These are phyloP conservation scores for Fusarium subglutinans DNA, from an alignment of 2,329 filamentous ascomycete species.

Conservation along the genomic window DNA sequence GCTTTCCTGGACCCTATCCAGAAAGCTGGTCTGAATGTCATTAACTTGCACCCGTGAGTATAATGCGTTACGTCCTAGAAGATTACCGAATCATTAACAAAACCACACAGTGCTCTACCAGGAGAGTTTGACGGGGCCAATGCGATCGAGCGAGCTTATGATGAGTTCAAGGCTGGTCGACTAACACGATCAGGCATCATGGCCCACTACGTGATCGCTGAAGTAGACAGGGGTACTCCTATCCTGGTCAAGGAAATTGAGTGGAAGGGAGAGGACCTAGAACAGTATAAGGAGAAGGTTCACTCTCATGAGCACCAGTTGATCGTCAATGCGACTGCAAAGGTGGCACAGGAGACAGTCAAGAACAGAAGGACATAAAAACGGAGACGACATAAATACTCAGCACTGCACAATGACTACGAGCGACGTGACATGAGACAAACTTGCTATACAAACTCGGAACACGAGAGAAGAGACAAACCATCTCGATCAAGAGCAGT, in stretches of 20 bases:
- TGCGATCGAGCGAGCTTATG: slow-evolving; percentile 82
- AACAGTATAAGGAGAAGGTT: slow-evolving; percentile 75
- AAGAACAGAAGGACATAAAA: slow-evolving; percentile 14
- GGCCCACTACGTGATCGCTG: slow-evolving; percentile 83
- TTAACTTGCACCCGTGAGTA: slow-evolving; percentile 84
- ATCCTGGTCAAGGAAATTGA: slow-evolving; percentile 77
- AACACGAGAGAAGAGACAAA: neutral
- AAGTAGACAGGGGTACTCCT: slow-evolving; percentile 82
- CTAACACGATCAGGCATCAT: slow-evolving; percentile 85
- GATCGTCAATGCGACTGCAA: slow-evolving; percentile 77
- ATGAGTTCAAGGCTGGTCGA: slow-evolving; percentile 71
- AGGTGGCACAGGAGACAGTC: slow-evolving; percentile 55
- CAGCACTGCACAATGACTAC: neutral
- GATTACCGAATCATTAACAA: slow-evolving; percentile 49
- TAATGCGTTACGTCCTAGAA: slow-evolving; percentile 61
- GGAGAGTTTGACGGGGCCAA: slow-evolving; percentile 79
- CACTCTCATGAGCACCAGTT: slow-evolving; percentile 80
- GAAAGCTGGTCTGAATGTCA: slow-evolving; percentile 70
- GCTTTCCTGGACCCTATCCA: slow-evolving; percentile 76
- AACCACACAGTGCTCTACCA: slow-evolving; percentile 37
- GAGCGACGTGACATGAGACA: neutral
- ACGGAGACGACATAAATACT: neutral
- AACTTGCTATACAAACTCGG: neutral
- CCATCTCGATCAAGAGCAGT: neutral
- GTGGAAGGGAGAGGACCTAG: slow-evolving; percentile 70